These are phyloP conservation scores for Lathyrus sativus DNA, from an alignment of 306 rosid genomes.

Conservation along the genomic window DNA sequence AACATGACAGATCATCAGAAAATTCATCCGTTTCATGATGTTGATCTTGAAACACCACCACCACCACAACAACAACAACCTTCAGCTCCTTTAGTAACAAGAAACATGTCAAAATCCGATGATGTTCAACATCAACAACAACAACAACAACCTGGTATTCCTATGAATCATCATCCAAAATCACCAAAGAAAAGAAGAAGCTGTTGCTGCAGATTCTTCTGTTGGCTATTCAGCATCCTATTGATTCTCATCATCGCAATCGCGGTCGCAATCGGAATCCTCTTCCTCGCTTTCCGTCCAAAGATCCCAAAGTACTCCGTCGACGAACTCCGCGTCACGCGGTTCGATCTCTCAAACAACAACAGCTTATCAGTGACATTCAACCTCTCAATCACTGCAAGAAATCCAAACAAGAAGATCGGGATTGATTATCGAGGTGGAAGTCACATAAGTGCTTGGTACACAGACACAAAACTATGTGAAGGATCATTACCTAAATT, in stretches of 20 bases:
- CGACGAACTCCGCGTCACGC: constrained; percentile 48
- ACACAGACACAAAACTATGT: constrained; percentile 52
- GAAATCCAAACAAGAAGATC: constrained; percentile 75
- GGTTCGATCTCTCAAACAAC: constrained; percentile 34
- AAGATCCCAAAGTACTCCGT: constrained; percentile 57
- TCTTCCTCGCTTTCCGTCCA: constrained; percentile 43
- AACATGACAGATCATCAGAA: constrained; percentile 70
- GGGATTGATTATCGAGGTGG: constrained; percentile 81
- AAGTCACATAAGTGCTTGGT: constrained; percentile 65
- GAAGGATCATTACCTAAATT: constrained; percentile 72
- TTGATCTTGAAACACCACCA: constrained; percentile 58
- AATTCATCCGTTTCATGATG: constrained; percentile 56
- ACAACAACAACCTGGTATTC: constrained; percentile 25
- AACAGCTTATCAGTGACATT: constrained; percentile 53
- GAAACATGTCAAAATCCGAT: constrained; percentile 57
- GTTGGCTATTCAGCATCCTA: constrained; percentile 40
- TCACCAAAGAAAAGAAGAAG: constrained; percentile 66
- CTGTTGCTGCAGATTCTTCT: constrained; percentile 42
- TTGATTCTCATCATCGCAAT: constrained; percentile 39
- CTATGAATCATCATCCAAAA: constrained; percentile 39
- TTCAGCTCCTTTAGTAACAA: constrained; percentile 62
- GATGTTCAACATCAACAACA: constrained; percentile 10
- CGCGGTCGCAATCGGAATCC: constrained; percentile 43
- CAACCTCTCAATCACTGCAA: constrained; percentile 58
- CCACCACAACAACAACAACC: constrained; percentile 50